These are phyloP conservation scores for Penicillium cinerascens DNA, from an alignment of 495 filamentous ascomycete species.

Conservation along the genomic window DNA sequence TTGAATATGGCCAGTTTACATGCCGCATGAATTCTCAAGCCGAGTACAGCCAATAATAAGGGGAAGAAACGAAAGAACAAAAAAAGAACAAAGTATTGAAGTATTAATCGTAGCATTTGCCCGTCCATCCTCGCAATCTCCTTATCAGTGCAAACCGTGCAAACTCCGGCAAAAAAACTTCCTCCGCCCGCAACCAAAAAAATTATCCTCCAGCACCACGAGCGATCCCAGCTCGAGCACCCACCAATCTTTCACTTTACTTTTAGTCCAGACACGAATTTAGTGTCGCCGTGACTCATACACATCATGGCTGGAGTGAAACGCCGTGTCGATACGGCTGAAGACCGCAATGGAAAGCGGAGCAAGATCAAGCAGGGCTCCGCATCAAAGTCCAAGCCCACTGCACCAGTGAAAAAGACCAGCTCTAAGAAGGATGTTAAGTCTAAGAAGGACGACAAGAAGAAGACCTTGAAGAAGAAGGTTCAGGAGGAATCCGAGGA, in stretches of 20 bases:
- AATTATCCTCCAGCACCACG: conserved; percentile 28
- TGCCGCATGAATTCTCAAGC: neutral
- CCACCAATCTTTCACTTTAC: conserved; percentile 11
- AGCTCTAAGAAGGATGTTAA: conserved; percentile 28
- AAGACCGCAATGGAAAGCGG: conserved; percentile 48
- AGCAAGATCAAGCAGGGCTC: conserved; percentile 41
- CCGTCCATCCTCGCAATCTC: neutral
- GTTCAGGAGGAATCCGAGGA: conserved; percentile 30
- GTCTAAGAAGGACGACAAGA: conserved; percentile 33
- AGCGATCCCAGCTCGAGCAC: conserved; percentile 22
- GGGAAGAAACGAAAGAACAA: neutral
- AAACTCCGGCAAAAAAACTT: conserved; percentile 38
- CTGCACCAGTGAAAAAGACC: conserved; percentile 32
- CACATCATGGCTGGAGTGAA: conserved; percentile 44
- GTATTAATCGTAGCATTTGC: neutral
- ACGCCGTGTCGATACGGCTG: conserved; percentile 38
- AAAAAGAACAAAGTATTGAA: neutral
- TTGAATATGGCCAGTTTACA: neutral
- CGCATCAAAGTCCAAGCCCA: conserved; percentile 31
- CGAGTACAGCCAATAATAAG: neutral
- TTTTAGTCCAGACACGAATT: neutral
- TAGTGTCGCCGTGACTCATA: conserved; percentile 10
- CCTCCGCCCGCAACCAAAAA: conserved; percentile 32
- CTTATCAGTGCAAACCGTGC: conserved; percentile 38
- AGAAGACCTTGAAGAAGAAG: conserved; percentile 34